Base-by-base conservation (phyloP, 495 filamentous ascomycete genomes). In the Lindgomyces ingoldianus region DNA sequence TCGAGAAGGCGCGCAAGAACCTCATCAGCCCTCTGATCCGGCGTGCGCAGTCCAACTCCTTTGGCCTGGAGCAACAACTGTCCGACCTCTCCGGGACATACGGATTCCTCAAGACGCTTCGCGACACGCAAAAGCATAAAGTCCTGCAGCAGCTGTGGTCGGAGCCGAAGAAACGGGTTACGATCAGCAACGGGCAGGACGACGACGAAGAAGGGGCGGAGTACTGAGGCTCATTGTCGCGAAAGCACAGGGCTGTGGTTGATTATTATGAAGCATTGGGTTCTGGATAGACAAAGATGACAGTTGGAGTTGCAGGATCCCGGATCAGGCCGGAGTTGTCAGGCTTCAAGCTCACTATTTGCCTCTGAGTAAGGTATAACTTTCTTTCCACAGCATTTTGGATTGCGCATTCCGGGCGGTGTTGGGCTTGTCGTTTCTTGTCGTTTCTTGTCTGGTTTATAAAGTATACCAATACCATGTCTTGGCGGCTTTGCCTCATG, bases 31-130 rank as follows among this genome's bases (percentile, higher is more conserved):
- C 92, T 22, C 79, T 96, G 1, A 87, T 96, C 18, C 78, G 91
- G 41, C 83, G 81, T 51, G 86, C 87, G 61, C 83, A 85, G 55
- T 80, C 79, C 8, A 87, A 84, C 56, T 88, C 84, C 44, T 74
- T 92, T 8, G 83, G 84, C 0, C 83, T 96, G 16, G 89, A 93
- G 58, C 89, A 91, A 66, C 92, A 96, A 76, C 91, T 96, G 57
- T 74, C 79, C 9, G 91, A 92, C 0, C 73, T 96, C 29, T 89
- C 93, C 57, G 86, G 87, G 21, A 91, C 88, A 9, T 89, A 91
- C 56, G 80, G 83, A 19, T 88, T 93, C 70, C 78, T 96, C 3
- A 86, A 86, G 50, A 81, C 79, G 4, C 83, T 91, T 19, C 80
- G 92, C 54, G 83, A 88, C 70, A 81, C 81, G 59, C 92, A 96